Conservation (phyloP, 2,329 filamentous ascomycete species). For the Ophiognomonia clavigignenti-juglandacearum region DNA sequence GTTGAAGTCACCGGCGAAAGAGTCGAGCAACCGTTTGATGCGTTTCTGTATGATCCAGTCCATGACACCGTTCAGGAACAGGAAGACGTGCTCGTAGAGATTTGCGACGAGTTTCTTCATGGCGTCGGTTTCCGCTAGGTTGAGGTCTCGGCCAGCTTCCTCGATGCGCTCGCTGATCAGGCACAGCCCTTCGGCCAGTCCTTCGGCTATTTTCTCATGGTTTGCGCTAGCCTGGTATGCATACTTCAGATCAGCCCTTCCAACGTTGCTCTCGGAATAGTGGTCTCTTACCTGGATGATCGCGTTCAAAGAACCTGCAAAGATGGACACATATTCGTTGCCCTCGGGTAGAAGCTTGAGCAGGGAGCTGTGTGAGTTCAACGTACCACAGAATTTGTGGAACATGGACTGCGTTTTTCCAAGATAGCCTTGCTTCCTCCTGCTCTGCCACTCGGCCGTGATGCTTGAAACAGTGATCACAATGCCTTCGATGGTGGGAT, state of each 20-base stretch:
- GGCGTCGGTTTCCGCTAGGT: slow-evolving; percentile 14
- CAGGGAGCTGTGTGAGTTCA: slow-evolving; percentile 21
- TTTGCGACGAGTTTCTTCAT: slow-evolving; percentile 16
- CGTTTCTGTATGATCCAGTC: slow-evolving; percentile 20
- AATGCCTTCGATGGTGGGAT: slow-evolving; percentile 14
- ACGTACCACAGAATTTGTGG: slow-evolving; percentile 21
- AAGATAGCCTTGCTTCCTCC: slow-evolving; percentile 3
- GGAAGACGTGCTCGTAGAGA: slow-evolving; percentile 22
- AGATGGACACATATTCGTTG: slow-evolving; percentile 26
- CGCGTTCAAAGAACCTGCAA: slow-evolving; percentile 23
- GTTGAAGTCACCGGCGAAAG: slow-evolving; percentile 17
- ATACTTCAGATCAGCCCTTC: background rate
- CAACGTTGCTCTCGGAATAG: background rate
- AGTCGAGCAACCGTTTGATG: slow-evolving; percentile 14
- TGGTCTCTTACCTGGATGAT: slow-evolving; percentile 21
- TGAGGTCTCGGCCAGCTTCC: slow-evolving; percentile 7
- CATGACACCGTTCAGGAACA: slow-evolving; percentile 20
- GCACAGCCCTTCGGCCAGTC: slow-evolving; percentile 16
- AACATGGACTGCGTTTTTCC: slow-evolving; percentile 17
- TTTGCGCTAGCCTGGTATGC: slow-evolving; percentile 23
- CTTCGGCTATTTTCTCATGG: slow-evolving; percentile 19
- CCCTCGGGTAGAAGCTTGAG: slow-evolving; percentile 24
- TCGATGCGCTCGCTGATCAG: slow-evolving; percentile 18
- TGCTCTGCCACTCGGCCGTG: slow-evolving; percentile 4
- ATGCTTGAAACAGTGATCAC: slow-evolving; percentile 10